Evolutionary conservation across 805 yeast genomes (phyloP).

Genomic region (Lachancea fermentati): DNA sequence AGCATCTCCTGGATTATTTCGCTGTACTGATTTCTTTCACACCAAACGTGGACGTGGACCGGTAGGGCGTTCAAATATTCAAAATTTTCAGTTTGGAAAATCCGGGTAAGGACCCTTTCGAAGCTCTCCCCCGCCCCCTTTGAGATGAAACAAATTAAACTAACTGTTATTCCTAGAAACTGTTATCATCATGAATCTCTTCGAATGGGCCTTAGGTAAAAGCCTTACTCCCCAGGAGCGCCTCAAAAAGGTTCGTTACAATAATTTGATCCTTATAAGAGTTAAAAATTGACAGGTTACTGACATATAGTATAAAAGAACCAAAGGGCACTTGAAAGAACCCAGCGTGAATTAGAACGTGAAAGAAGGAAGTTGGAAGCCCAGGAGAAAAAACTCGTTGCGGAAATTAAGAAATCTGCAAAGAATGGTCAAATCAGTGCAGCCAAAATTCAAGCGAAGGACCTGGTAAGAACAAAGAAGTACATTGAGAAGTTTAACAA

Average conservation of each 20-base stretch:
- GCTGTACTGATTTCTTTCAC: neutral
- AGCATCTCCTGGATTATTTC: constrained; percentile 45
- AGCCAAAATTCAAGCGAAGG: constrained; percentile 93
- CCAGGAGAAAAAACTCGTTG: constrained; percentile 83
- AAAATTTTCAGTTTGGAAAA: no score
- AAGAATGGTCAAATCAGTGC: constrained; percentile 84
- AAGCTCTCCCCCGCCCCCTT: neutral
- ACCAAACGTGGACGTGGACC: no score
- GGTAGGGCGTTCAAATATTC: no score
- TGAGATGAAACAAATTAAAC: no score
- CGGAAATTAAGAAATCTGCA: constrained; percentile 87
- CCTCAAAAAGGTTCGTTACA: constrained; percentile 55
- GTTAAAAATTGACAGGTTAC: neutral
- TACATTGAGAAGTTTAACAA: constrained; percentile 80
- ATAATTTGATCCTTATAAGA: neutral
- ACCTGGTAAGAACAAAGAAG: constrained; percentile 78
- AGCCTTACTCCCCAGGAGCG: constrained; percentile 91
- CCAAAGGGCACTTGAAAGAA: constrained; percentile 90
- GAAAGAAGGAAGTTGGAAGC: constrained; percentile 81
- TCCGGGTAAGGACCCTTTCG: no score
- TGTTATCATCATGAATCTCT: constrained; percentile 64
- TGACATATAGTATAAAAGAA: constrained; percentile 40
- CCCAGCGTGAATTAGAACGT: constrained; percentile 87
- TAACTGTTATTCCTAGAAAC: no score
- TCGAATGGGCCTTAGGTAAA: constrained; percentile 96